Base-by-base conservation (phyloP, 768 basidiomycete species). In the Strobilomyces dryophilus region DNA sequence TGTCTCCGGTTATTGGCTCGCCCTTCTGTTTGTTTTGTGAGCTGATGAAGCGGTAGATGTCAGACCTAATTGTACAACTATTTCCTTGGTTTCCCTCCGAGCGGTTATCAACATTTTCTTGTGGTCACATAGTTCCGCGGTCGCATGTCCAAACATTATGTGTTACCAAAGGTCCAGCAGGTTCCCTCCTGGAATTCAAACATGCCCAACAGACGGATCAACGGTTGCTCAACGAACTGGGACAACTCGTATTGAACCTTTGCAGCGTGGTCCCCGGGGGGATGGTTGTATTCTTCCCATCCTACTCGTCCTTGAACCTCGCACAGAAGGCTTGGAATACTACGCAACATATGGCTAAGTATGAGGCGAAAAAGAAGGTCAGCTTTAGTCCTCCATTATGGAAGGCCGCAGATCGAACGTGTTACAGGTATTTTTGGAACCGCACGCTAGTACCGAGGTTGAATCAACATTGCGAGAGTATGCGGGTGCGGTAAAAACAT, bases 251-350 rank as follows among this genome's bases (percentile, higher is more conserved):
- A 43, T 64, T 83, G n/a, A 98, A 95, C 62, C 81, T 93, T 45
- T 75, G 82, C 20, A 84, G 78, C 32, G 67, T 95, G 17, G 79
- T 95, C 5, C 89, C 94, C 0, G 85, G 84, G 18, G 95, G 95
- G 0, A 80, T 98, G 71, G 89, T 98, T 18, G 86, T 97, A 8
- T 99, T 99, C 67, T 82, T 98, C 37, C 95, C 95, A 0, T 95
- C 93, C 0, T 98, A 98, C 66, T 79, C 76, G 27, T 94, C 92
- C 59, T 72, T 98, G 35, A 80, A 86, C 53, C 70, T 74, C 36
- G 81, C 87, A 4, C 87, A 82, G 59, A 73, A 71, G 5, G 63
- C 74, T 7, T 98, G 95, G 94, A 66, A 71, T 7, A 75, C 74
- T 44, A 80, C 71, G 43, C 85, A 87, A 1, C 63, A 84, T 10